Evolutionary conservation across 192 early-diverging fungal genomes (phyloP), one percentile per base, ranked within the genome.

Genomic region (Podochytrium sp.): DNA sequence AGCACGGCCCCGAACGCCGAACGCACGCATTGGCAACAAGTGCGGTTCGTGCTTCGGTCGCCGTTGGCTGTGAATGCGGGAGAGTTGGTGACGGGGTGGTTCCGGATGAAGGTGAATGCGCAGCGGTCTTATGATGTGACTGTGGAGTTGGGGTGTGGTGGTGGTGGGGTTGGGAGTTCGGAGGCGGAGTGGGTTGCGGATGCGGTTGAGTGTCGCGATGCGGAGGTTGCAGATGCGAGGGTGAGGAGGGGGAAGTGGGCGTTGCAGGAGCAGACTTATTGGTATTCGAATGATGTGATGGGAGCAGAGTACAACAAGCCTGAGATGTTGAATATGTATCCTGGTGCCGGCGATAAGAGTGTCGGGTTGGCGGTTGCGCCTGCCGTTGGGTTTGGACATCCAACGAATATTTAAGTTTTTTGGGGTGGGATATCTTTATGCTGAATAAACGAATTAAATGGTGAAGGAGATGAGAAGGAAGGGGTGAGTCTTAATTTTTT

Each of bases 1-100:
- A 92, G 92, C 5, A 99, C 97, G 5, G 84, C 86, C 5, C 97
- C 97, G 3, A 69, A 85, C 33, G 88, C 94, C 2, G 93, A 96
- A 41, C 89, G 90, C 3, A 99, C 97, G 4, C 97, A 99, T 76
- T 99, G 97, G 97, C 97, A 98, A 73, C 97, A 99, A 79, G 93
- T 96, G 20, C 90, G 97, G 7, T 91, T 99, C 79, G 70, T 99
- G 12, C 23, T 65, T 65, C 14, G 35, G 14, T 37, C 97, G 79
- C 97, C 97, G 7, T 77, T 99, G 33, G 97, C 95, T 0, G 93
- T 97, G 6, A 99, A 99, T 83, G 92, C 96, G 0, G 92, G 87
- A 40, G 93, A 98, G 78, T 82, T 80, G 0, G 81, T 99, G 29
- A 85, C 84, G n/a, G 97, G 97, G 2, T 88, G 88, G 84, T 88